Percentiles rank a stretch among this genome's conserved stretches.
These are phyloP conservation scores for Silene uniflora DNA, from an alignment of 148 eudicot species.

Conservation along the genomic window DNA sequence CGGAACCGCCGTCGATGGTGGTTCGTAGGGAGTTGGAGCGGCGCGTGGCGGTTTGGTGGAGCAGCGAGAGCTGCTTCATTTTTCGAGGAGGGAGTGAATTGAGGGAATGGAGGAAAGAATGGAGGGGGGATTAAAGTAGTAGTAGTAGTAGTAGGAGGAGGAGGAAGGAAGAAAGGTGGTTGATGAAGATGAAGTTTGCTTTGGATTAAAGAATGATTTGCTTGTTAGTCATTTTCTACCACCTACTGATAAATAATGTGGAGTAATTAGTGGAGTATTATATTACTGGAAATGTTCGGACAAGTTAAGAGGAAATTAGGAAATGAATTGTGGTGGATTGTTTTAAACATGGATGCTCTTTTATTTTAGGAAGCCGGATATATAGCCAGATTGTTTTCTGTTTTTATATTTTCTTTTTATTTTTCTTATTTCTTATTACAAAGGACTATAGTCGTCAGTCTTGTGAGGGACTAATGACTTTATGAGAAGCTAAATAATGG, in stretches of 20 bases:
- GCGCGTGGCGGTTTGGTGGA: slow-evolving; percentile 55
- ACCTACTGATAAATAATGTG: slow-evolving; percentile 8
- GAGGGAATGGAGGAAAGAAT: not conserved
- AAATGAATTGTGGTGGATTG: no score
- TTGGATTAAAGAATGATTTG: slow-evolving; percentile 21
- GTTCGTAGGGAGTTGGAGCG: slow-evolving; percentile 60
- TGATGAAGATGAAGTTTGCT: not conserved
- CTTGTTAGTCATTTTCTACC: slow-evolving; percentile 21
- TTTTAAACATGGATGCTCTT: no score
- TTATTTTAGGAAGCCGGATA: no score
- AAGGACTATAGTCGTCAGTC: no score
- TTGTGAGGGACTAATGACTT: no score
- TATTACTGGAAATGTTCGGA: not conserved
- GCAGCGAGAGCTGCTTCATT: slow-evolving; percentile 60
- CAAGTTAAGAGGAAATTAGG: no score
- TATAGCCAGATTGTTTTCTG: no score
- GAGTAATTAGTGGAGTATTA: no score
- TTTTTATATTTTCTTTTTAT: no score
- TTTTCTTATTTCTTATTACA: no score
- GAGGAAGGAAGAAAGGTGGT: not conserved
- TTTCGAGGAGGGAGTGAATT: not conserved
- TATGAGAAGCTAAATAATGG: no score
- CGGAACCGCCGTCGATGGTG: slow-evolving; percentile 29
- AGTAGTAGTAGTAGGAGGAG: not conserved
- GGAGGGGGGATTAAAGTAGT: not conserved